These are phyloP conservation scores for Phascolomyces articulosus DNA, from an alignment of 371 early-diverging fungal species.

Conservation along the genomic window DNA sequence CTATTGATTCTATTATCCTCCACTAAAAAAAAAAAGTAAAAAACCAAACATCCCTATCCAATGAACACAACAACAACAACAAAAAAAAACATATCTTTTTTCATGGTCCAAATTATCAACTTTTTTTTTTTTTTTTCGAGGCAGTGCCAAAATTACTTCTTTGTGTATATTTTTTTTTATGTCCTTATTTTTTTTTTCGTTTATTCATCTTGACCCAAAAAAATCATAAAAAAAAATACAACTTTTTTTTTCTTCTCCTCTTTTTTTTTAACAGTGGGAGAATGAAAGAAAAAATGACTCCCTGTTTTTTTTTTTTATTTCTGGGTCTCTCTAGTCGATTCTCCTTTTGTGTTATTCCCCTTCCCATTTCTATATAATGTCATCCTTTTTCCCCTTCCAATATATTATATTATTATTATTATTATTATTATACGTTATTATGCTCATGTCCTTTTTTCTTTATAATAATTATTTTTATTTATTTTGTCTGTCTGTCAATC, in stretches of 20 bases:
- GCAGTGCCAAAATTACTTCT: no score
- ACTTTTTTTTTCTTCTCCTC: not conserved
- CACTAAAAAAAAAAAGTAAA: slow-evolving; percentile 6
- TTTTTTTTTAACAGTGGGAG: not conserved
- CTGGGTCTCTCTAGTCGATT: no score
- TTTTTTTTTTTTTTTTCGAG: no score
- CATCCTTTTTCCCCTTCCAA: no score
- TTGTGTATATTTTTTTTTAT: slow-evolving; percentile 1
- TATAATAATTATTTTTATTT: not conserved
- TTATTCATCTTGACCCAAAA: no score
- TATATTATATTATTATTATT: no score
- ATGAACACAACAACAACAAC: no score
- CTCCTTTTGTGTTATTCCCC: not conserved
- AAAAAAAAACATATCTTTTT: no score
- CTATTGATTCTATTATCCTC: slow-evolving; percentile 26
- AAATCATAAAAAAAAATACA: no score
- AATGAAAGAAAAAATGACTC: not conserved
- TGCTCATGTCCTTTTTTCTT: not conserved
- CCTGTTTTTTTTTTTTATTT: not conserved
- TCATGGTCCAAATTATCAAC: no score
- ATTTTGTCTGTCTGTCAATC: not conserved
- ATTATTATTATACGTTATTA: no score
- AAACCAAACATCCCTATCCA: not conserved
- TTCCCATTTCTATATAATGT: not conserved
- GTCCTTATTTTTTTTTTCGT: no score